These are phyloP conservation scores for Arabidopsis hybrid DNA, from an alignment of 441 rosid species.

Conservation along the genomic window DNA sequence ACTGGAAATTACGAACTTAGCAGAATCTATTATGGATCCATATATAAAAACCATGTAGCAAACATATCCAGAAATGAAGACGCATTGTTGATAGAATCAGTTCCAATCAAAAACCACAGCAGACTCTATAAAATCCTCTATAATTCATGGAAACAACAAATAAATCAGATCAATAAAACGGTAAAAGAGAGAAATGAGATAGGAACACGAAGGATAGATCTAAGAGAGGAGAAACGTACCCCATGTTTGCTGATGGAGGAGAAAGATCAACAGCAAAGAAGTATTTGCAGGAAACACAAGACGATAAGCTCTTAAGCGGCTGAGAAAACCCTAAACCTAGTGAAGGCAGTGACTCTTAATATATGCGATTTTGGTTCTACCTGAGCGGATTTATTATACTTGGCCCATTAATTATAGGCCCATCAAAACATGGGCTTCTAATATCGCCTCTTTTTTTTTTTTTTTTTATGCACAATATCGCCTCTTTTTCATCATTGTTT, in stretches of 20 bases:
- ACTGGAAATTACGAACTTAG: background rate
- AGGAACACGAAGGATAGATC: slow-evolving; percentile 8
- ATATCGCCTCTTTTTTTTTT: too few relatives aligned
- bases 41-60: background rate
- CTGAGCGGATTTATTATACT: background rate
- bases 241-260: slow-evolving; percentile 42
- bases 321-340: slow-evolving; percentile 41
- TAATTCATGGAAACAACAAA: background rate
- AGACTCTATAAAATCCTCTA: background rate
- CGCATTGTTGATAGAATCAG: background rate
- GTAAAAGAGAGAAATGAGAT: background rate
- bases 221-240: slow-evolving; percentile 31
- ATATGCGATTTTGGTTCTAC: background rate
- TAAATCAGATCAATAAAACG: background rate
- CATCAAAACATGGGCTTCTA: background rate
- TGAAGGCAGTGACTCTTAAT: slow-evolving; percentile 13
- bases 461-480: too few relatives aligned
- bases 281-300: slow-evolving; percentile 1
- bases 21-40: background rate
- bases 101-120: background rate
- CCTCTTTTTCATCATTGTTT: background rate
- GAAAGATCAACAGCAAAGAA: slow-evolving; percentile 25
- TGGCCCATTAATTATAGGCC: slow-evolving; percentile 13
- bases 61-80: background rate
- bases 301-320: slow-evolving; percentile 30